phyloP scores from a whole-genome alignment of 345 rosid species.

The Gossypium ekmanianum region DNA sequence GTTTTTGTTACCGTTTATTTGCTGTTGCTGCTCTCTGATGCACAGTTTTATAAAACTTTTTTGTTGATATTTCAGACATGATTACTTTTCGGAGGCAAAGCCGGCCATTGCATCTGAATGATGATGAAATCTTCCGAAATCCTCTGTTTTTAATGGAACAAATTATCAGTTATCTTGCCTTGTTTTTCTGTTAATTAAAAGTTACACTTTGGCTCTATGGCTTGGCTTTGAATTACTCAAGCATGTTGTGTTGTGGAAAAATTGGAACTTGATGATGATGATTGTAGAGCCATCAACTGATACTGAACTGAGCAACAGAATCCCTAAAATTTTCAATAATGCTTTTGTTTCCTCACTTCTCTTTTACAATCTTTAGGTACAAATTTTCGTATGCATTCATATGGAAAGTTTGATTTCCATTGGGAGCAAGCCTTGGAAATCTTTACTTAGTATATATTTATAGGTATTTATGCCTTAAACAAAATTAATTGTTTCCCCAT shows the following conservation, averaged over 20 bases:
- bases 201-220: constrained; percentile 3
- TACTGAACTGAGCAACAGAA: background rate
- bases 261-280: constrained; percentile 13
- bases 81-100: constrained; percentile 46
- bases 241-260: constrained; percentile 8
- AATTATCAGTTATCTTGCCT: background rate
- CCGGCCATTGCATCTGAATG: constrained; percentile 46
- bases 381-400: too few species aligned
- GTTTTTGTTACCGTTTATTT: background rate
- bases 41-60: background rate
- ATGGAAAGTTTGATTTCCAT: too few species aligned
- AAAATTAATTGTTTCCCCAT: too few species aligned
- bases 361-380: background rate
- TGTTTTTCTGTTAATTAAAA: background rate
- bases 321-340: background rate
- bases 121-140: constrained; percentile 28
- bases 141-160: background rate
- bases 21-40: background rate
- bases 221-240: constrained; percentile 16
- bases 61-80: constrained; percentile 46
- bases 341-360: background rate
- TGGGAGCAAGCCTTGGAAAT: too few species aligned
- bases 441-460: too few species aligned
- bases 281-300: constrained; percentile 14
- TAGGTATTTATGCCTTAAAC: too few species aligned